Evolutionary conservation across 768 basidiomycete genomes (phyloP).

Genomic region (Podaxis sp.): DNA sequence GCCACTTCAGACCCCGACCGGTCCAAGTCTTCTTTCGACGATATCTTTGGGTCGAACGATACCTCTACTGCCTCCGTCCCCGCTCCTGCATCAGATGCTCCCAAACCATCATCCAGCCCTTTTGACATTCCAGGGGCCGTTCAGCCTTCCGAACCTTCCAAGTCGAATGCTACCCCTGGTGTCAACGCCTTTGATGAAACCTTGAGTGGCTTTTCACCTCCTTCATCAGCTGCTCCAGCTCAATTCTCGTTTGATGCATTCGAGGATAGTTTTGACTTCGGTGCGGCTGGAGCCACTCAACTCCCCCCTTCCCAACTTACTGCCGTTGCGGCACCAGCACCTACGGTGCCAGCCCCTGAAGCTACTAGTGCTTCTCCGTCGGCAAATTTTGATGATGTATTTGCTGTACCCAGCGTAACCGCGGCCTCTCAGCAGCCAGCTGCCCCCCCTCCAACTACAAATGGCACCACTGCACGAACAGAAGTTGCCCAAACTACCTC

Average conservation of each 20-base stretch:
- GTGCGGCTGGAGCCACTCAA: conserved; percentile 21
- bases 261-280: conserved; percentile 61
- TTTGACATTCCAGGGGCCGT: conserved; percentile 6
- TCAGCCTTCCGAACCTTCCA: neutral
- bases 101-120: conserved; percentile 10
- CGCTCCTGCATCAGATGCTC: conserved; percentile 19
- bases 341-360: neutral
- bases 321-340: neutral
- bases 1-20: neutral
- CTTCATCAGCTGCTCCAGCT: conserved; percentile 29
- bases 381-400: conserved; percentile 17
- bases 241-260: conserved; percentile 62
- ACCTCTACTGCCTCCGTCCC: conserved; percentile 16
- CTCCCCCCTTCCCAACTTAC: neutral
- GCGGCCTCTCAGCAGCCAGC: conserved; percentile 1
- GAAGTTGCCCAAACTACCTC: conserved; percentile 7
- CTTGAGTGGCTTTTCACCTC: conserved; percentile 48
- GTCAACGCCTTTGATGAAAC: conserved; percentile 75
- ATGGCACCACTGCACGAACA: neutral
- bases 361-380: neutral
- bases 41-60: conserved; percentile 41
- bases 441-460: neutral
- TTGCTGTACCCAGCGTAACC: conserved; percentile 5
- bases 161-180: conserved; percentile 30
- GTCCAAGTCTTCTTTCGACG: conserved; percentile 41